These are phyloP conservation scores for Chlorophyllum brunneum DNA, from an alignment of 768 basidiomycete genomes.

Conservation along the genomic window DNA sequence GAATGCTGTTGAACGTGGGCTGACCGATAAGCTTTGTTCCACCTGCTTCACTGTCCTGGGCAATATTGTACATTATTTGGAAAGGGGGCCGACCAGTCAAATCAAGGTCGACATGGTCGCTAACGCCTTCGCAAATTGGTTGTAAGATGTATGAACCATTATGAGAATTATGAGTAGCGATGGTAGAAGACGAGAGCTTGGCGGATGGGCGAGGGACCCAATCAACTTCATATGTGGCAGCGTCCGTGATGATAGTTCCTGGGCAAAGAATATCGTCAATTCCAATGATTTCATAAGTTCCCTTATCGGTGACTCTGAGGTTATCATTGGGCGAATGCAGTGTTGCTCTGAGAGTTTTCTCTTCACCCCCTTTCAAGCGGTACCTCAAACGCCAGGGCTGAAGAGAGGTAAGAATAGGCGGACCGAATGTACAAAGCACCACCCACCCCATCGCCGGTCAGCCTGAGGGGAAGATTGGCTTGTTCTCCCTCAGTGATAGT, in stretches of 20 bases:
- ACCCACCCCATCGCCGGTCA: conserved; percentile 88
- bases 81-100: conserved; percentile 87
- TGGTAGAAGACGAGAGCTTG: conserved; percentile 54
- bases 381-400: conserved; percentile 91
- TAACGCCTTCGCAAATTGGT: conserved; percentile 78
- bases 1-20: conserved; percentile 82
- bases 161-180: conserved; percentile 51
- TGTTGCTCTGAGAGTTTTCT: conserved; percentile 33
- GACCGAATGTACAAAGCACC: conserved; percentile 22
- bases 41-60: conserved; percentile 61
- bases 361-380: conserved; percentile 44
- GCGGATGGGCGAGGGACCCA: conserved; percentile 82
- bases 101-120: conserved; percentile 81
- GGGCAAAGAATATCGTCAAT: conserved; percentile 84
- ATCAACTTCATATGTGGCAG: conserved; percentile 64
- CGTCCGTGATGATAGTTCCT: conserved; percentile 59
- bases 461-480: conserved; percentile 71
- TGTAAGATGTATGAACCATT: conserved; percentile 75
- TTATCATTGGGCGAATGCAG: conserved; percentile 66
- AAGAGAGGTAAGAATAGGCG: conserved; percentile 1
- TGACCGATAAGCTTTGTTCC: conserved; percentile 71
- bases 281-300: conserved; percentile 72
- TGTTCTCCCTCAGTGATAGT: conserved; percentile 72
- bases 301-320: conserved; percentile 70
- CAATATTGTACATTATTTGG: conserved; percentile 88